Evolutionary conservation across 352 stramenopile genomes (phyloP), one percentile per base, ranked within the genome.

Genomic region (Phytophthora lateralis): DNA sequence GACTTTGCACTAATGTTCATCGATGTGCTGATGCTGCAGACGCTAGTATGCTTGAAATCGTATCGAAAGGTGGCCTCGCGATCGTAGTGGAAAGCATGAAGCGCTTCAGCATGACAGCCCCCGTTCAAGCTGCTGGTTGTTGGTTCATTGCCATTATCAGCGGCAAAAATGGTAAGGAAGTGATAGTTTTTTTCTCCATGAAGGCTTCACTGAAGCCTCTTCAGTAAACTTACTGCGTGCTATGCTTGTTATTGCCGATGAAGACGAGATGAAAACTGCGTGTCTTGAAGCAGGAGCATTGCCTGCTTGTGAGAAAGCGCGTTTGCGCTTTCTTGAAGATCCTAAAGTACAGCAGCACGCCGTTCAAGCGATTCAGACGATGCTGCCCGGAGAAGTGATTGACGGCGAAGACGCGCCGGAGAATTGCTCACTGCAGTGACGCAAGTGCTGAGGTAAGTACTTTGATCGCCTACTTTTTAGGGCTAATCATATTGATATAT

Each of bases 91-190:
- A 64, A 20, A 73, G 72, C n/a, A 88, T 90, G 78, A 77, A 69
- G 29, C 56, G 76, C 12, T 88, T 88, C 62, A 64, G 43, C 14
- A 58, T 63, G n/a, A 69, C 66, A 8, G 61, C 53, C 21, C 69
- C 87, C 4, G 62, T 87, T 2, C 76, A 90, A 63, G 80, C 78
- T 1, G 63, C 80, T 12, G 78, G 80, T 14, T 78, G 76, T 39
- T 85, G 78, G 72, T 55, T 90, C 29, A 56, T 90, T 8, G 66
- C 71, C 3, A 81, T 82, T 11, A 65, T 84, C 30, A 88, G 80
- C 52, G 27, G 51, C 14, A 80, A 75, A 45, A 73, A 76, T 50
- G 76, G 80, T 85, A 38, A 42, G 63, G 1, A 12, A 18, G 34
- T 29, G 2, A 4, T 12, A 38, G 12, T n/a, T 38, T 2, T 34